Conservation (phyloP, 805 yeast genomes). For the Candida pseudoglaebosa region DNA sequence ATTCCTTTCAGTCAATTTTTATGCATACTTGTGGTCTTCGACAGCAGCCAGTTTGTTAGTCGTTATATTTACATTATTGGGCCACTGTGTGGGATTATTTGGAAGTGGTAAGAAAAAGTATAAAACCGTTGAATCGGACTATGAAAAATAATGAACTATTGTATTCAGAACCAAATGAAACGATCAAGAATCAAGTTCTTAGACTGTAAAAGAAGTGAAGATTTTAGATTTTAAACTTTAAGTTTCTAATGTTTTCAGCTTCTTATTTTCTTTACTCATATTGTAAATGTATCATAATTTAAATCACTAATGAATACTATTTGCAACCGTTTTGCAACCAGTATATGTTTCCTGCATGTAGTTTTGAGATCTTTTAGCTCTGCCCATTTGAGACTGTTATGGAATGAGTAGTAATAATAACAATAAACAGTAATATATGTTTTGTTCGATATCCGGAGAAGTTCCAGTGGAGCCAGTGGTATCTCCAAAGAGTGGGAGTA, state of each 20-base stretch:
- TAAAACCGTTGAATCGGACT: constrained; percentile 14
- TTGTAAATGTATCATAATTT: too few relatives aligned
- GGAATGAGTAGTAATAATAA: constrained; percentile 9
- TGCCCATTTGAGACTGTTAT: neutral
- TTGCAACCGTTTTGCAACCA: constrained; percentile 1
- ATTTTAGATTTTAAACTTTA: too few relatives aligned
- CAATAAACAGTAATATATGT: constrained; percentile 14
- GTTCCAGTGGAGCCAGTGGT: constrained; percentile 69
- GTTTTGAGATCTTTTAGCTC: neutral
- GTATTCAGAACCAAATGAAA: neutral
- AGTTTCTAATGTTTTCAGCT: too few relatives aligned
- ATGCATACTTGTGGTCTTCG: constrained; percentile 64
- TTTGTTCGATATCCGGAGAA: constrained; percentile 57
- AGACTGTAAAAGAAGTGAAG: too few relatives aligned
- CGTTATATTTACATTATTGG: constrained; percentile 29
- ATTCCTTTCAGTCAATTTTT: constrained; percentile 44
- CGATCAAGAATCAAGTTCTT: too few relatives aligned
- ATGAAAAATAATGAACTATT: too few relatives aligned
- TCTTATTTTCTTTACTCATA: too few relatives aligned
- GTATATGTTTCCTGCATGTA: neutral
- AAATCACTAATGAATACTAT: too few relatives aligned
- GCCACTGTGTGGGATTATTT: constrained; percentile 40
- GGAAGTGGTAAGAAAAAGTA: constrained; percentile 27
- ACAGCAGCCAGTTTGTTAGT: constrained; percentile 42
- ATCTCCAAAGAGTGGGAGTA: constrained; percentile 63